phyloP scores from a whole-genome alignment of 2,329 filamentous ascomycete species.

The Botryotinia globosa region DNA sequence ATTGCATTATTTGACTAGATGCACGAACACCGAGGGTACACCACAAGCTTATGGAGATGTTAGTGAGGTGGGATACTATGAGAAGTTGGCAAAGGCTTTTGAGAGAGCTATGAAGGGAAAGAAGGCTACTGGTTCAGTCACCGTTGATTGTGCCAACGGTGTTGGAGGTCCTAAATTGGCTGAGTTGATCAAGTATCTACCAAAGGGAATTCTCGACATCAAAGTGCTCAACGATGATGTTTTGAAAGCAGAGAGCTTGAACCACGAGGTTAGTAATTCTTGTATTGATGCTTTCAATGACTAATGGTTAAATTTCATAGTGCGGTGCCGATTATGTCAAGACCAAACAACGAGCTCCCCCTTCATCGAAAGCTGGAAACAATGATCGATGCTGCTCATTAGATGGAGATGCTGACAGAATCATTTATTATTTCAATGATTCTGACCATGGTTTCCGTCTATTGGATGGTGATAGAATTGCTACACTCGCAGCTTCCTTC shows the following conservation, averaged over 20 bases:
- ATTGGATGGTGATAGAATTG: conserved; percentile 94
- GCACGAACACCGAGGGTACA: conserved; percentile 87
- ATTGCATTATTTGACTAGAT: conserved; percentile 92
- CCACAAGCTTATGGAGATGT: conserved; percentile 83
- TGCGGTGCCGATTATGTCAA: conserved; percentile 97
- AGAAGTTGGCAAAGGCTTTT: conserved; percentile 85
- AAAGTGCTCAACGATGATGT: conserved; percentile 92
- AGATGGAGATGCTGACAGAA: conserved; percentile 91
- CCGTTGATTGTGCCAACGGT: conserved; percentile 94
- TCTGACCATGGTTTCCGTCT: conserved; percentile 81
- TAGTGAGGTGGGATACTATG: conserved; percentile 90
- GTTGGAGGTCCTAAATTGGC: conserved; percentile 88
- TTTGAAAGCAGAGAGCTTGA: conserved; percentile 82
- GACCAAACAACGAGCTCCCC: conserved; percentile 88
- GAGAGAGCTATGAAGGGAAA: conserved; percentile 75
- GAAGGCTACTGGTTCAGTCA: conserved; percentile 70
- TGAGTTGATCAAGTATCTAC: conserved; percentile 81
- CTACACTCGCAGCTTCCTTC: conserved; percentile 89
- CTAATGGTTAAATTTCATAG: conserved; percentile 44
- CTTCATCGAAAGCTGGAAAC: conserved; percentile 71
- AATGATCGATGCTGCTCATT: conserved; percentile 84
- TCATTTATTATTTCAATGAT: conserved; percentile 93
- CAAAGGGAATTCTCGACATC: conserved; percentile 70
- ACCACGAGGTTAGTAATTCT: conserved; percentile 66
- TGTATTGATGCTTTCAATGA: not conserved